Base-by-base conservation (phyloP, 805 yeast species). In the Kodamaea sagamina region DNA sequence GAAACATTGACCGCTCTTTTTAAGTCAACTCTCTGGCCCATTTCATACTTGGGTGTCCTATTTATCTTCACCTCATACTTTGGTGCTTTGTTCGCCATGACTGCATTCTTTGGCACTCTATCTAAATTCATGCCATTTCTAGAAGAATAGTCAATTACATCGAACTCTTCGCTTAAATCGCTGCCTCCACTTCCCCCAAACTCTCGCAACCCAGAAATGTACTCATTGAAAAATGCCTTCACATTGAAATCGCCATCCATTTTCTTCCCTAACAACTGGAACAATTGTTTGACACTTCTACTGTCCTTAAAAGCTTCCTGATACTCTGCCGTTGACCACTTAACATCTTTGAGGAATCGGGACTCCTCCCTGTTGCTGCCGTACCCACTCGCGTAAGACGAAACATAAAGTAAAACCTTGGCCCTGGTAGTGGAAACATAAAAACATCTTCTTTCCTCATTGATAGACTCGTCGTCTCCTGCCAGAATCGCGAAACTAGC, bases 361-460 rank as follows among this genome's bases (percentile, higher is more conserved):
- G 73, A 68, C 4, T 47, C 54, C 6, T 56, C 64, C 56, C 58
- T 51, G 26, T 48, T 53, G 13, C 44, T 52, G 25, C 25, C 39
- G 13, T 36, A 26, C 9, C 36, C 44, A 15, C 18, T 24, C 8
- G 48, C 47, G 35, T 57, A 59, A 1, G 71, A 62, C 4, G 75
- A 66, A 3, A 83, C 51, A 50, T 75, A 78, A 8, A 84, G 58
- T 17, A 81, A 54, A 3, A 62, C 62, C 58, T 85, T 84, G 0
- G 97, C 95, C 49, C 99, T 72, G 0, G 97, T 92, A 35, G 83
- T 69, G 0, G 96, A 96, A 9, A 93, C 99, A 60, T 88, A 93
- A 46, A 89, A 75, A 51, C 92, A 78, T 39, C 98, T 62, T 42
- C 95, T 65, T 55, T 89, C 97, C 62, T 92, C 98, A 49, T 84